Evolutionary conservation across 768 basidiomycete genomes (phyloP).

Genomic region (Boletus sp.): DNA sequence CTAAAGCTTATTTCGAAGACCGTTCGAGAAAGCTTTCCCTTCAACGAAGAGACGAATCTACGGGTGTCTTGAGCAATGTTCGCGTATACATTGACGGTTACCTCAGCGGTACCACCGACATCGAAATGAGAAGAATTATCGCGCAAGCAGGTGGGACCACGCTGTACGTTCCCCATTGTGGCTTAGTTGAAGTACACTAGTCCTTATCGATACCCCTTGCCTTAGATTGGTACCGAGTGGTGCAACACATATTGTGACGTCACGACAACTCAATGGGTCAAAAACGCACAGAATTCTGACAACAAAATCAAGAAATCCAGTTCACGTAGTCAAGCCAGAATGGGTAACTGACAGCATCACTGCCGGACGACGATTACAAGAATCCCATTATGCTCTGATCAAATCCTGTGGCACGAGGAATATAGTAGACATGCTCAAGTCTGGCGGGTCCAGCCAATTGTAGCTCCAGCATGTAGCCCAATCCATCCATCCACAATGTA

Average conservation of each 20-base stretch:
- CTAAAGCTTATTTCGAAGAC: constrained; percentile 39
- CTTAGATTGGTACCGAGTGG: constrained; percentile 53
- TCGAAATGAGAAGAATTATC: constrained; percentile 73
- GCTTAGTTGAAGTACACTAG: neutral
- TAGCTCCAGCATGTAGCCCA: neutral
- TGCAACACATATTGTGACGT: constrained; percentile 79
- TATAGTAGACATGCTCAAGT: constrained; percentile 39
- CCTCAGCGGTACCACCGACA: constrained; percentile 68
- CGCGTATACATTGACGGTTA: constrained; percentile 73
- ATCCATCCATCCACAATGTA: constrained; percentile 2
- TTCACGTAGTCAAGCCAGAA: constrained; percentile 69
- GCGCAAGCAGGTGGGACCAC: constrained; percentile 63
- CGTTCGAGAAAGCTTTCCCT: constrained; percentile 46
- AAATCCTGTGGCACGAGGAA: constrained; percentile 38
- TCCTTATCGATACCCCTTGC: neutral
- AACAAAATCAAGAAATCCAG: constrained; percentile 44
- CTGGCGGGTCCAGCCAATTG: constrained; percentile 14
- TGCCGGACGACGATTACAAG: constrained; percentile 57
- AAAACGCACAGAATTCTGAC: constrained; percentile 69
- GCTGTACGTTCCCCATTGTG: constrained; percentile 44
- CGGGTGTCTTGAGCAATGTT: constrained; percentile 40
- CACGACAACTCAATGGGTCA: constrained; percentile 64
- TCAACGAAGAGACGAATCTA: constrained; percentile 20
- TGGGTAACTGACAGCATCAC: constrained; percentile 72
- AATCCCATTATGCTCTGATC: constrained; percentile 56